phyloP scores from a whole-genome alignment of 257 asterid genomes.

The Nicotiana paniculata region DNA sequence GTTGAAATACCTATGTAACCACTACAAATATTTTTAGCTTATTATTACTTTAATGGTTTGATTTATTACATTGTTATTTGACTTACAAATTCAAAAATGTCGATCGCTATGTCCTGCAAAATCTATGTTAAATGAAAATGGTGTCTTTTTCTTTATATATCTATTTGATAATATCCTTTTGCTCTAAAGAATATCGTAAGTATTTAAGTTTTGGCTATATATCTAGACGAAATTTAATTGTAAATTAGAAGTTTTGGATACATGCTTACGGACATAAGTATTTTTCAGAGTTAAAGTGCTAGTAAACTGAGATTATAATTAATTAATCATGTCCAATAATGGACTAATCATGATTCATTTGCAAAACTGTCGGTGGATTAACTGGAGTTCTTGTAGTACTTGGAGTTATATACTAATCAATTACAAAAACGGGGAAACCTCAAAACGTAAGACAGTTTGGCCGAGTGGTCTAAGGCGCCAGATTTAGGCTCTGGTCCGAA shows the following conservation, averaged over 20 bases:
- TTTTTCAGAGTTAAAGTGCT: neutral
- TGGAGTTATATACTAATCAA: too few species aligned
- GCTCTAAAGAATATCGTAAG: neutral
- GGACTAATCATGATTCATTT: neutral
- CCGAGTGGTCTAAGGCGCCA: slow-evolving; percentile 99
- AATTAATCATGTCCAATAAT: too few species aligned
- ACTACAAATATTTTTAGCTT: neutral
- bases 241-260: neutral
- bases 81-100: neutral
- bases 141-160: neutral
- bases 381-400: too few species aligned
- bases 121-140: neutral
- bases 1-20: neutral
- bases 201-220: neutral
- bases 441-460: slow-evolving; percentile 61
- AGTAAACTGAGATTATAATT: neutral
- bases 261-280: neutral
- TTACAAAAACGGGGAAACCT: rapidly evolving
- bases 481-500: slow-evolving; percentile 99
- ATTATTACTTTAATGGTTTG: neutral
- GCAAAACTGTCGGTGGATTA: neutral
- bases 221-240: neutral
- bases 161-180: neutral
- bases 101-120: neutral
- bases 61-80: neutral